Percentiles rank a stretch among this genome's conserved stretches.
Conservation (phyloP, 257 asterid genomes). For the Verbena officinalis region DNA sequence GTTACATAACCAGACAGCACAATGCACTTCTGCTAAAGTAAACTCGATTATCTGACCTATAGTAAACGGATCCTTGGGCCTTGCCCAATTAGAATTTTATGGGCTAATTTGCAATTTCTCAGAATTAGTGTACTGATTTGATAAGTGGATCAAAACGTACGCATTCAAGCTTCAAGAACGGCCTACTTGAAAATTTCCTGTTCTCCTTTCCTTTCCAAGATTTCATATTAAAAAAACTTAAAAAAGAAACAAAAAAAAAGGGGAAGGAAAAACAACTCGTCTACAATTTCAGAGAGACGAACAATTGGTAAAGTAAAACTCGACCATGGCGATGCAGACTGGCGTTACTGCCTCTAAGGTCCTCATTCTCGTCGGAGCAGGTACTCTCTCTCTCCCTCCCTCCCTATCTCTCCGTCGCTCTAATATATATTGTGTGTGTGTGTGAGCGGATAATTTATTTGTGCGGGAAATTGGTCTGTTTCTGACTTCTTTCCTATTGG, state of each 20-base stretch:
- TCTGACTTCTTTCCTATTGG: conserved; percentile 4
- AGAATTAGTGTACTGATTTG: conserved; percentile 19
- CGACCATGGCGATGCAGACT: conserved; percentile 75
- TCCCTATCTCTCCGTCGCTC: background rate
- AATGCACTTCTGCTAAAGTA: no score
- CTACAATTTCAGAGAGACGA: background rate
- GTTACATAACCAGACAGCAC: no score
- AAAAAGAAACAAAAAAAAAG: no score
- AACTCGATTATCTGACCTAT: no score
- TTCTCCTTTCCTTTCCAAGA: background rate
- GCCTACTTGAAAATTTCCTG: background rate
- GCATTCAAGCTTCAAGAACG: conserved; percentile 1
- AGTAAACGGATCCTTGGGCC: no score
- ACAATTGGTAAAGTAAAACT: conserved; percentile 22
- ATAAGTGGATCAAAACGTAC: background rate
- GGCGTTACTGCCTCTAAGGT: conserved; percentile 79
- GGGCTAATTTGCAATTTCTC: conserved; percentile 13
- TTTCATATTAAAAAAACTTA: background rate
- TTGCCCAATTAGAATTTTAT: background rate
- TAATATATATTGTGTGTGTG: background rate
- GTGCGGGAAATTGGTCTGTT: background rate
- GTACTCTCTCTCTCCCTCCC: conserved; percentile 33
- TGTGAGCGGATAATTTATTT: background rate
- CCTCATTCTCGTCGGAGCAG: conserved; percentile 79
- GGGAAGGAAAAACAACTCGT: no score